These are phyloP conservation scores for Plicaturopsis crispa DNA, from an alignment of 768 basidiomycete species.

Conservation along the genomic window DNA sequence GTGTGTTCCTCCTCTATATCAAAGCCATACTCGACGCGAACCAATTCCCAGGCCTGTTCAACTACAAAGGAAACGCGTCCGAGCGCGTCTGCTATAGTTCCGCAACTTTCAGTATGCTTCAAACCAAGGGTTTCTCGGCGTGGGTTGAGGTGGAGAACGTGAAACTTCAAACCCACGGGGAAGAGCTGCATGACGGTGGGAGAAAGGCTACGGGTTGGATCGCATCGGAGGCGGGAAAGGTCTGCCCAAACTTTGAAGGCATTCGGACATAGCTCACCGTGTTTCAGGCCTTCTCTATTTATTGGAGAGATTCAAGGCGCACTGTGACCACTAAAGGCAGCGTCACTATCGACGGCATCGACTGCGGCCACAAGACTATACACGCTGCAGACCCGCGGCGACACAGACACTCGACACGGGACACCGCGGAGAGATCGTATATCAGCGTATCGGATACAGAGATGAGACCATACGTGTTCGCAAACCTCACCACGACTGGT, in stretches of 20 bases:
- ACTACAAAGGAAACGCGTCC: too few relatives aligned
- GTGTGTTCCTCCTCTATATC: too few relatives aligned
- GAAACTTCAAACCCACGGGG: slow-evolving; percentile 7
- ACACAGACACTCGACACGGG: too few relatives aligned
- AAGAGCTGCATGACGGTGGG: slow-evolving; percentile 1
- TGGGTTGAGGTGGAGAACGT: slow-evolving; percentile 15
- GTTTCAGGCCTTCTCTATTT: slow-evolving; percentile 16
- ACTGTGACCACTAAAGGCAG: slow-evolving; percentile 11
- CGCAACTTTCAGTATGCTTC: too few relatives aligned
- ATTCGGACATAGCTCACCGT: background rate
- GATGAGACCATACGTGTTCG: slow-evolving; percentile 22
- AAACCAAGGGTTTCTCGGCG: slow-evolving; percentile 8
- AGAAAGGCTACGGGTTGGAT: slow-evolving; percentile 14
- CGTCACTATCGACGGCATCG: slow-evolving; percentile 16
- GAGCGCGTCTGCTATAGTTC: too few relatives aligned
- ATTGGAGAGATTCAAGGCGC: slow-evolving; percentile 14
- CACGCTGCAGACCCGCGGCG: slow-evolving; percentile 9
- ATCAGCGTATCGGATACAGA: slow-evolving; percentile 22
- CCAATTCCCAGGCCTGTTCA: too few relatives aligned
- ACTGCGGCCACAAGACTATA: slow-evolving; percentile 17
- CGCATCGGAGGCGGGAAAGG: slow-evolving; percentile 16
- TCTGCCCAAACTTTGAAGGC: background rate
- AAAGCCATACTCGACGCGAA: too few relatives aligned
- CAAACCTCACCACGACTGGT: slow-evolving; percentile 18
- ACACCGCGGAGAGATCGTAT: slow-evolving; percentile 15